A percentile compares a stretch with the other conserved stretches of the same genome.
phyloP scores from a whole-genome alignment of 371 early-diverging fungal genomes.

The Lichtheimia hyalospora region DNA sequence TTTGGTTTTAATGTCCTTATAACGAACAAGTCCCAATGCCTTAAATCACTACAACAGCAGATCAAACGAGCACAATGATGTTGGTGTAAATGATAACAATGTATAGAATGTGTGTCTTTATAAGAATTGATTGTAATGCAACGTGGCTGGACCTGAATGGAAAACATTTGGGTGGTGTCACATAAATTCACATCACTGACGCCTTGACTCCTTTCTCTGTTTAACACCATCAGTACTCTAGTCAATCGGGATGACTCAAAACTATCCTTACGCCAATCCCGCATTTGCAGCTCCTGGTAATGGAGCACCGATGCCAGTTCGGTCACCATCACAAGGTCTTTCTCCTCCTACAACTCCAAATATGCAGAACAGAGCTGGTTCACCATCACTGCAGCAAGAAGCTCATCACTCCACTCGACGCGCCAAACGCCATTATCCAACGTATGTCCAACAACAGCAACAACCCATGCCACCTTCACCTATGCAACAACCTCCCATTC shows the following conservation, averaged over 20 bases:
- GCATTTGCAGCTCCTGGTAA: background rate
- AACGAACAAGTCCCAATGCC: too few relatives aligned
- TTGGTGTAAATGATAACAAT: too few relatives aligned
- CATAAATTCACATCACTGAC: too few relatives aligned
- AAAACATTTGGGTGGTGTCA: too few relatives aligned
- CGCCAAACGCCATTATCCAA: conserved; percentile 24
- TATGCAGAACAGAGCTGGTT: conserved; percentile 11
- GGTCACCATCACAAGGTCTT: conserved; percentile 2
- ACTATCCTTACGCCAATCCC: conserved; percentile 8
- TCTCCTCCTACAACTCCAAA: conserved; percentile 9
- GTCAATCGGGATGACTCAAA: conserved; percentile 6
- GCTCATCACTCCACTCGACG: conserved; percentile 7
- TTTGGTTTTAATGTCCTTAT: too few relatives aligned
- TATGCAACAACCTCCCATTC: background rate
- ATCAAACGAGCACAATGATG: too few relatives aligned
- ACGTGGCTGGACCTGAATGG: too few relatives aligned
- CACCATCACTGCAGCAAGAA: conserved; percentile 3
- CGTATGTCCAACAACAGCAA: conserved; percentile 11
- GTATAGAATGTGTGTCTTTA: too few relatives aligned
- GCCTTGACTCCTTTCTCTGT: too few relatives aligned
- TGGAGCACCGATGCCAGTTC: conserved; percentile 1
- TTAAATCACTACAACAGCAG: too few relatives aligned
- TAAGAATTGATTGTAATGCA: too few relatives aligned
- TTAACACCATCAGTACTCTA: too few relatives aligned
- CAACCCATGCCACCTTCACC: conserved; percentile 13